These are phyloP conservation scores for Xylaria castorea DNA, from an alignment of 495 filamentous ascomycete species.

Conservation along the genomic window DNA sequence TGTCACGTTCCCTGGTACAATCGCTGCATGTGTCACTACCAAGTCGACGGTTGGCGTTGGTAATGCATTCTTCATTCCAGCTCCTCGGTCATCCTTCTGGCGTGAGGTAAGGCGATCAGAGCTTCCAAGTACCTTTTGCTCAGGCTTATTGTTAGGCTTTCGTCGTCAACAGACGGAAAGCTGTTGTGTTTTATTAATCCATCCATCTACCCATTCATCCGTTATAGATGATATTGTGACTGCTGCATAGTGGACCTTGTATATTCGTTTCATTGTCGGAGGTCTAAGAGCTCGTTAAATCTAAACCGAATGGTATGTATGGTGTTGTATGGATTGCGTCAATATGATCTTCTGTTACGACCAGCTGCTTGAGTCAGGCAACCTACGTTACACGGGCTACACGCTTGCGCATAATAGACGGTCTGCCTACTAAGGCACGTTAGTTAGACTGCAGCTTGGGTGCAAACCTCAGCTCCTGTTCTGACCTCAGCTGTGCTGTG, in stretches of 20 bases:
- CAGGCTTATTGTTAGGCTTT: background rate
- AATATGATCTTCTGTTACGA: background rate
- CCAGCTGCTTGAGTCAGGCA: background rate
- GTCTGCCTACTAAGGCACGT: background rate
- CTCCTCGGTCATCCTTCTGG: background rate
- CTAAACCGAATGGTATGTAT: background rate
- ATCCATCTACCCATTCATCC: background rate
- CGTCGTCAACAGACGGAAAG: background rate
- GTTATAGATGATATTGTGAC: background rate
- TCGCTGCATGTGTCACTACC: constrained; percentile 8
- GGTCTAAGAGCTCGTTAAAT: background rate
- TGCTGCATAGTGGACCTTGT: background rate
- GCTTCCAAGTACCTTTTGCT: background rate
- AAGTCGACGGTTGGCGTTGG: constrained; percentile 1
- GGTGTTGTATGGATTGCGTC: background rate
- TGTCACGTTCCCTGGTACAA: constrained; percentile 16
- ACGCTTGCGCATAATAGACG: background rate
- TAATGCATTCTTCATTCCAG: background rate
- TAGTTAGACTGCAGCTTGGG: background rate
- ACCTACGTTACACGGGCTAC: constrained; percentile 6
- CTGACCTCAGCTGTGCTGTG: constrained; percentile 11
- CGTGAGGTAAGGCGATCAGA: no score
- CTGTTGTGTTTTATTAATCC: background rate
- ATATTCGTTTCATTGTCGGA: background rate
- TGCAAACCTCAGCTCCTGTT: background rate